phyloP scores from a whole-genome alignment of 768 basidiomycete species.

The Rhizopogon vesiculosus region DNA sequence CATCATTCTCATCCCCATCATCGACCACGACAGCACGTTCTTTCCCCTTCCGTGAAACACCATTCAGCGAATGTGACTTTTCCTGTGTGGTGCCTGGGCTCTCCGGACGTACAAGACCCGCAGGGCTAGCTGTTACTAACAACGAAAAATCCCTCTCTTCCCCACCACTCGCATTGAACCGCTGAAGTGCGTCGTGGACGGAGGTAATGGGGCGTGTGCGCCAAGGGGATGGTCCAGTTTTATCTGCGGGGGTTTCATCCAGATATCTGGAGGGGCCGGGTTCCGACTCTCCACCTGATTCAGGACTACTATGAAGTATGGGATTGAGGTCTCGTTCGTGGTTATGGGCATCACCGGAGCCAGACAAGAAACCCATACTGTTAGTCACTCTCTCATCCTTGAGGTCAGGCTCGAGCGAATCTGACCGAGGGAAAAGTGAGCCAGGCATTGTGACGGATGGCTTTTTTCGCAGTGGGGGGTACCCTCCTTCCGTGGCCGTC shows the following conservation, averaged over 20 bases:
- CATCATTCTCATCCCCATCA: slow-evolving; percentile 19
- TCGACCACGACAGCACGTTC: slow-evolving; percentile 26
- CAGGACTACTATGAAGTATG: neutral
- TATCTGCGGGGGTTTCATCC: slow-evolving; percentile 3
- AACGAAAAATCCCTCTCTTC: slow-evolving; percentile 47
- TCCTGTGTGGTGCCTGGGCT: slow-evolving; percentile 17
- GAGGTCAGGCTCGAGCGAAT: slow-evolving; percentile 50
- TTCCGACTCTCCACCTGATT: slow-evolving; percentile 2
- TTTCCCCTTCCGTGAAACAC: slow-evolving; percentile 38
- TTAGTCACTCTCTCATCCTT: neutral
- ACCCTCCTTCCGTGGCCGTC: slow-evolving; percentile 10
- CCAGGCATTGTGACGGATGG: slow-evolving; percentile 71
- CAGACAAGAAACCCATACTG: neutral
- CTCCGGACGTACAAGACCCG: slow-evolving; percentile 27
- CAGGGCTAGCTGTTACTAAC: slow-evolving; percentile 40
- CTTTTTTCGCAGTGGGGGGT: slow-evolving; percentile 15
- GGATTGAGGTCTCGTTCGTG: neutral
- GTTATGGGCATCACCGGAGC: neutral
- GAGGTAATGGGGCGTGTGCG: slow-evolving; percentile 33
- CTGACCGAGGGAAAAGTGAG: slow-evolving; percentile 69
- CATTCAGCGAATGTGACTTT: slow-evolving; percentile 16
- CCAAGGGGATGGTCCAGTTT: slow-evolving; percentile 23
- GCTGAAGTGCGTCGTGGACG: slow-evolving; percentile 45
- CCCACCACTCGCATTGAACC: slow-evolving; percentile 40
- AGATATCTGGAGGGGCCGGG: slow-evolving; percentile 15